Base-by-base conservation (phyloP, 768 basidiomycete genomes). In the Auricularia sp. region DNA sequence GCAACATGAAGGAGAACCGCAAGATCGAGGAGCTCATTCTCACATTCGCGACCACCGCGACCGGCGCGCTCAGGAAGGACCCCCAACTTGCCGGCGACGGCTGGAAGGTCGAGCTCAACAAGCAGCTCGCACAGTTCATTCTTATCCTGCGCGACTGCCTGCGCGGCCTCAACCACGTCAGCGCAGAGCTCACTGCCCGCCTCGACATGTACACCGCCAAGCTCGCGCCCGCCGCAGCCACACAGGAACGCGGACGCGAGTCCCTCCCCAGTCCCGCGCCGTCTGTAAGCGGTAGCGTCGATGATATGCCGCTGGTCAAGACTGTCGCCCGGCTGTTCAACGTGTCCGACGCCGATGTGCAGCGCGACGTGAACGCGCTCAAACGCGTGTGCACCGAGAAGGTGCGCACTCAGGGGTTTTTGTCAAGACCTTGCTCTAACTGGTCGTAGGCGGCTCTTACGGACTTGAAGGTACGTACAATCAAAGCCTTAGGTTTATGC, bases 11-110 rank as follows among this genome's bases (percentile, higher is more conserved):
- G 75, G 95, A 98, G 74, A 95, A 92, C 74, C 84, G 97, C 58
- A 97, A 96, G 78, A 92, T 98, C 45, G 97, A 99, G 77, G 94
- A 98, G 68, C 87, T 99, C 64, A 96, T 99, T 66, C 81, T 99
- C 62, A 90, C 91, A 82, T 98, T 98, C 71, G 95, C 95, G 11
- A 91, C 94, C 1, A 87, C 93, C 63, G 91, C 96, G 3, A 93
- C 92, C 2, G 82, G 84, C 34, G 85, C 92, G 8, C 82, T 98
- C 66, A 90, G 88, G 82, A 97, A 97, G 76, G 93, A 95, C 68
- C 90, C 90, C 0, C 82, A 89, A 2, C 78, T 94, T 1, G 82
- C 82, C 16, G 89, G 86, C 29, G 94, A 97, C 61, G 89, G 85
- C 24, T 98, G 95, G 95, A 98, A 98, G 73, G 73, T 85, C 58